Evolutionary conservation across 1,139 yeast genomes (phyloP), one percentile per base, ranked within the genome.

Genomic region (Saccharomyces hybrid): DNA sequence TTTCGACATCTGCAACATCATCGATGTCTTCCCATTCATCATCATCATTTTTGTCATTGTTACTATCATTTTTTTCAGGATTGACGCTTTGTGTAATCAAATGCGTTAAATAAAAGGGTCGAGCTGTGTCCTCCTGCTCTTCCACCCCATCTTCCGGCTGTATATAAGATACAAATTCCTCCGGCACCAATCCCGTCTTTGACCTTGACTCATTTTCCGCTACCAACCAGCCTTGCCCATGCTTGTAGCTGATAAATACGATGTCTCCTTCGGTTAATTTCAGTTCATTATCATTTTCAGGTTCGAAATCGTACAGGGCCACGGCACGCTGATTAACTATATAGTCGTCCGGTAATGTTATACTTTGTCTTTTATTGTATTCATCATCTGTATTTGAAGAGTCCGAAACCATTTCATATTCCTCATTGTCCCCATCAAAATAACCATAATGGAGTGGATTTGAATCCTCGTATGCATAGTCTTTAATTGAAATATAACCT

Each of bases 151-250:
- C 49, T 14, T 31, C 50, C 3, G 38, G 14, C 13, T 62, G 63
- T 13, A 77, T 63, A 54, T 85, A 74, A 59, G 86, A 86, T 48
- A 93, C 97, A 65, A 90, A 93, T 64, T 88, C 97, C 66, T 91
- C 97, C 1, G 99, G 99, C 5, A 93, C 96, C 52, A 93, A 79
- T 1, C 99, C 99, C 28, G 95, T 88, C 61, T 61, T 62, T 2
- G 69, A 64, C 34, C 65, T 60, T 26, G 57, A 61, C 25, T 61
- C 56, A 55, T 66, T 65, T 54, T 70, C 72, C 0, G 98, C 98
- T 51, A 93, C 98, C 4, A 95, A 77, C 99, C 99, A 93, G 5
- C 99, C 99, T 69, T 93, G 97, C 23, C 98, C 98, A 69, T 93
- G 97, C 59, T 96, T 80, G 70, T 91, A 91, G 57, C 86, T 83